Percentiles rank a stretch among this genome's conserved stretches.
Conservation (phyloP, 192 early-diverging fungal species). For the Helicostylum pulchrum region DNA sequence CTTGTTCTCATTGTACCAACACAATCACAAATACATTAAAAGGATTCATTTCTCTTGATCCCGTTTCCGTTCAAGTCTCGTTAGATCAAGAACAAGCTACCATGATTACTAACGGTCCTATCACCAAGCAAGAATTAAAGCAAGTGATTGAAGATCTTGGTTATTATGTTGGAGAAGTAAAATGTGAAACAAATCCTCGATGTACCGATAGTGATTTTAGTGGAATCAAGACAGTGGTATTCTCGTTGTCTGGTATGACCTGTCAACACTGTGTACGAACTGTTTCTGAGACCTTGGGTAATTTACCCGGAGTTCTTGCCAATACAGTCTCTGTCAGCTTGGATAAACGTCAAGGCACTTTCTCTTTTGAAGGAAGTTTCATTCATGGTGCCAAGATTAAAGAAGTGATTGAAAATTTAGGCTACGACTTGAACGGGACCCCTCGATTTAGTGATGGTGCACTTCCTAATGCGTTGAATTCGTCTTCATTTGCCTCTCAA, state of each 20-base stretch:
- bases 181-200: not conserved
- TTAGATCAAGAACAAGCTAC: constrained; percentile 12
- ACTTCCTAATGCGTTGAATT: not conserved
- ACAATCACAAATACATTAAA: constrained; percentile 16
- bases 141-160: constrained; percentile 23
- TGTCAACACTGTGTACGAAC: constrained; percentile 81
- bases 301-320: constrained; percentile 49
- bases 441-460: not conserved
- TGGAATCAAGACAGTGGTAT: constrained; percentile 30
- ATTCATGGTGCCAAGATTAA: constrained; percentile 41
- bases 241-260: constrained; percentile 79
- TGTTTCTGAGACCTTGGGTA: constrained; percentile 53
- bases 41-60: not conserved
- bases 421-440: constrained; percentile 60
- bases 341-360: constrained; percentile 56
- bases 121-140: constrained; percentile 1
- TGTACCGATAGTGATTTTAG: not conserved
- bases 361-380: constrained; percentile 43
- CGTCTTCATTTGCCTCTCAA: not conserved
- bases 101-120: not conserved
- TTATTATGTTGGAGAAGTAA: constrained; percentile 14
- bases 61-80: constrained; percentile 5
- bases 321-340: constrained; percentile 64
- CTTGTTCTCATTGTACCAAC: constrained; percentile 29
- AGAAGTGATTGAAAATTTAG: constrained; percentile 64